Base-by-base conservation (phyloP, 2,329 filamentous ascomycete genomes). In the Beauveria scarabaeidicola region DNA sequence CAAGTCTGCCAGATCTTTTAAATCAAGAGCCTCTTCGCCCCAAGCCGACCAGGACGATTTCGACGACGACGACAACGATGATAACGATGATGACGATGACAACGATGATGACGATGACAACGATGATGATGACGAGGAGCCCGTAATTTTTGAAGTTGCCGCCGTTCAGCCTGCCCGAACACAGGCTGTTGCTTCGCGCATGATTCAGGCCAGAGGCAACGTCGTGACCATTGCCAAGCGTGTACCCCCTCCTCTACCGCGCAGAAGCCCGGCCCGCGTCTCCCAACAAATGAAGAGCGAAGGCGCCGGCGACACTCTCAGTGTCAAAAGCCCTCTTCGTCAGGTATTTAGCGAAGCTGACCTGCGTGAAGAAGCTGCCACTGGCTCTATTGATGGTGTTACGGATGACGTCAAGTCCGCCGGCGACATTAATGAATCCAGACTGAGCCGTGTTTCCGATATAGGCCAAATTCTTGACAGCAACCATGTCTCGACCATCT, bases 141-240 rank as follows among this genome's bases (percentile, higher is more conserved):
- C 86, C 2, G 77, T 90, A 38, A 81, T 91, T 32, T 88, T 86
- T 61, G 86, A 90, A 66, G 81, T 90, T 56, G 84, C 80, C 5
- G 77, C 82, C 17, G 77, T 80, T 21, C 79, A 83, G 62, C 80
- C 81, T 17, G 75, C 83, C 17, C 68, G 70, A 44, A 78, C 80
- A 7, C 81, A 84, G 56, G 81, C 84, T 44, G 76, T 84, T 52
- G 81, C 82, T 2, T 84, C 88, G 1, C 84, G 88, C 58, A 81
- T 85, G 59, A 84, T 91, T 60, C 80, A 82, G 32, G 87, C 85
- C 43, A 88, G 89, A 68, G 90, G 91, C 25, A 87, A 88, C 54
- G 78, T 97, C 54, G 90, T 97, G 29, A 91, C 85, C 50, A 96
- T 97, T 61, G 85, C 89, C 13, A 95, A 93, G 74, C 83, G 91